A percentile compares a stretch with the other conserved stretches of the same genome.
phyloP scores from a whole-genome alignment of 352 stramenopile species.

The Blastocystis sp. region DNA sequence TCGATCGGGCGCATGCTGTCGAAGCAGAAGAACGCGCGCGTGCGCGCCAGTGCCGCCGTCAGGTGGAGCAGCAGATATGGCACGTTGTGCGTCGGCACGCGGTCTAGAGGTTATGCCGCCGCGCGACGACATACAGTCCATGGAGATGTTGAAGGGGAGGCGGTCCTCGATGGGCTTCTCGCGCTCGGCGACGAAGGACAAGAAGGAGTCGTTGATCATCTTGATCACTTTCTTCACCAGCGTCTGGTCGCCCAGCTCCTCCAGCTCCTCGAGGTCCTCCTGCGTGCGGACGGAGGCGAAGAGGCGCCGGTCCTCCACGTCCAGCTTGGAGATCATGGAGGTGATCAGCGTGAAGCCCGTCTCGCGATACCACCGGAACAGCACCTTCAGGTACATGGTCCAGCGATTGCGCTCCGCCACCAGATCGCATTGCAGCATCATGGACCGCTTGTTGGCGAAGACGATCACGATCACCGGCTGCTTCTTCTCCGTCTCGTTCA shows the following conservation, averaged over 20 bases:
- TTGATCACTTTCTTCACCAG: neutral
- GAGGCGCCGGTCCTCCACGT: neutral
- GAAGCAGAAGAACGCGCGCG: slow-evolving; percentile 16
- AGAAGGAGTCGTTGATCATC: slow-evolving; percentile 30
- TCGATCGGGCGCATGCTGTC: neutral
- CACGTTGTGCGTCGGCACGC: slow-evolving; percentile 2
- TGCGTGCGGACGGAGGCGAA: neutral
- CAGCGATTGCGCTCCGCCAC: slow-evolving; percentile 25
- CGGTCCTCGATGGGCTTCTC: too few relatives aligned
- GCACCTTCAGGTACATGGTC: slow-evolving; percentile 58
- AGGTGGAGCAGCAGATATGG: slow-evolving; percentile 11
- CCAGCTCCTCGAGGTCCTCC: neutral
- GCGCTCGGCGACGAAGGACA: slow-evolving; percentile 24
- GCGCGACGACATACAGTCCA: neutral
- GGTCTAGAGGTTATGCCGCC: neutral
- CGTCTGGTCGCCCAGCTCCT: too few relatives aligned
- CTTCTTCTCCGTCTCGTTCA: neutral
- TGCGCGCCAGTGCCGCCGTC: neutral
- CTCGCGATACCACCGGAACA: slow-evolving; percentile 8
- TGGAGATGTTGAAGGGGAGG: neutral
- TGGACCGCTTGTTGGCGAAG: neutral
- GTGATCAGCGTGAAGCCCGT: neutral
- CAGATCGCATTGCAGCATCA: slow-evolving; percentile 37
- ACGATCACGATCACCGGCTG: neutral
- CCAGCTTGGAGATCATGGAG: slow-evolving; percentile 24